Conservation (phyloP, 2,329 filamentous ascomycete species). For the Sarocladium kiliense region DNA sequence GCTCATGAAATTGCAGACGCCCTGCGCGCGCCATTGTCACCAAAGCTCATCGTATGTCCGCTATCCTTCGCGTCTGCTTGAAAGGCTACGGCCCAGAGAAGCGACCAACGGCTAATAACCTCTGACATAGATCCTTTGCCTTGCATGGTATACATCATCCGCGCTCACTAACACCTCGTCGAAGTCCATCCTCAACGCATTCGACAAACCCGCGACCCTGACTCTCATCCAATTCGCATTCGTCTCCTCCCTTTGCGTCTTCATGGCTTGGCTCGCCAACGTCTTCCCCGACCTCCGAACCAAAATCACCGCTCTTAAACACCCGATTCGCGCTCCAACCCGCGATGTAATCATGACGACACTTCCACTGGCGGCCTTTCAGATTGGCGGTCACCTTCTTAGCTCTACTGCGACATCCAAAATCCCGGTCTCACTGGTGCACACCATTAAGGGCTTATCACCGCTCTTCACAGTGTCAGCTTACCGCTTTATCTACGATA, state of each 20-base stretch:
- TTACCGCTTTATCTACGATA: slow-evolving; percentile 83
- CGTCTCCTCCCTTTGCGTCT: slow-evolving; percentile 80
- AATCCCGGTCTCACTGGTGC: slow-evolving; percentile 93
- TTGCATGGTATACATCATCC: slow-evolving; percentile 92
- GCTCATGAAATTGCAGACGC: slow-evolving; percentile 91
- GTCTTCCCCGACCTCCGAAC: slow-evolving; percentile 66
- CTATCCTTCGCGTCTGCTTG: neutral
- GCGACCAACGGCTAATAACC: no score
- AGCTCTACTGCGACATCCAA: slow-evolving; percentile 91
- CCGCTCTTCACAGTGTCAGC: slow-evolving; percentile 92
- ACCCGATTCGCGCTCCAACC: slow-evolving; percentile 77
- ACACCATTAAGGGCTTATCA: slow-evolving; percentile 97
- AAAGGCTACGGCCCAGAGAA: no score
- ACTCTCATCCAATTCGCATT: slow-evolving; percentile 92
- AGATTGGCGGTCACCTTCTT: slow-evolving; percentile 87
- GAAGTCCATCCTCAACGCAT: slow-evolving; percentile 90
- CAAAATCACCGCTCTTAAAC: slow-evolving; percentile 71
- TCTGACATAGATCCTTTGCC: slow-evolving; percentile 64
- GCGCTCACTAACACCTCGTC: slow-evolving; percentile 96
- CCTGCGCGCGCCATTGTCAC: slow-evolving; percentile 82
- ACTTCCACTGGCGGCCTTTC: slow-evolving; percentile 86
- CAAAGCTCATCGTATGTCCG: slow-evolving; percentile 70
- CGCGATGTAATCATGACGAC: slow-evolving; percentile 80
- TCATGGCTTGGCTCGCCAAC: slow-evolving; percentile 70
- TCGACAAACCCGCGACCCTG: slow-evolving; percentile 84